phyloP scores from a whole-genome alignment of 192 early-diverging fungal genomes.

The Helicostylum pulchrum region DNA sequence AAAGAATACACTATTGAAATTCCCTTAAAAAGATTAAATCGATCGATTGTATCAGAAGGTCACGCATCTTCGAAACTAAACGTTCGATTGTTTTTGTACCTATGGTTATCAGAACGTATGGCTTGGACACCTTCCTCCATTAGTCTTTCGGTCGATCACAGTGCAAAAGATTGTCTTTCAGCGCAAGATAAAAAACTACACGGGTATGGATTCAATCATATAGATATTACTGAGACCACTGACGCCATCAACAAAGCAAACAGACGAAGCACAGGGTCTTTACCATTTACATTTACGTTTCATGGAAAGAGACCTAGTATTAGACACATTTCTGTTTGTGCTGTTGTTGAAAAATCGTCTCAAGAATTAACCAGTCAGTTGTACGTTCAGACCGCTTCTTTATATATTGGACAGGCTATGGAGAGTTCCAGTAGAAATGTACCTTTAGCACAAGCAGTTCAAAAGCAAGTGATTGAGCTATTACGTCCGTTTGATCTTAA shows the following conservation, averaged over 20 bases:
- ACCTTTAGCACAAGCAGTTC: not conserved
- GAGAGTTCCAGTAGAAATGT: conserved; percentile 5
- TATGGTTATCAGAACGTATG: conserved; percentile 17
- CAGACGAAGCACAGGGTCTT: not conserved
- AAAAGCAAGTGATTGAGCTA: not conserved
- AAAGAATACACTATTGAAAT: not conserved
- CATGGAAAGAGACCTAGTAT: not conserved
- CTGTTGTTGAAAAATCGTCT: conserved; percentile 3
- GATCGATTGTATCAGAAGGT: not conserved
- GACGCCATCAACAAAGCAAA: not conserved
- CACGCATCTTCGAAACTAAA: conserved; percentile 1
- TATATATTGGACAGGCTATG: not conserved
- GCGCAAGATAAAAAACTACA: not conserved
- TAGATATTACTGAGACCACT: conserved; percentile 19
- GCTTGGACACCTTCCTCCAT: not conserved
- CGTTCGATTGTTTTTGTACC: conserved; percentile 6
- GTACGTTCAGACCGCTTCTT: not conserved
- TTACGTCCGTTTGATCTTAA: not conserved
- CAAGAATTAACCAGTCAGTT: conserved; percentile 5
- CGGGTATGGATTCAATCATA: conserved; percentile 7
- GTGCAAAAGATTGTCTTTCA: not conserved
- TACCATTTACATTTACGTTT: not conserved
- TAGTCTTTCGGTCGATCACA: not conserved
- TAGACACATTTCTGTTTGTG: conserved; percentile 4
- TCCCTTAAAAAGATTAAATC: conserved; percentile 3